phyloP scores from a whole-genome alignment of 768 basidiomycete species.

The Roridomyces roridus region DNA sequence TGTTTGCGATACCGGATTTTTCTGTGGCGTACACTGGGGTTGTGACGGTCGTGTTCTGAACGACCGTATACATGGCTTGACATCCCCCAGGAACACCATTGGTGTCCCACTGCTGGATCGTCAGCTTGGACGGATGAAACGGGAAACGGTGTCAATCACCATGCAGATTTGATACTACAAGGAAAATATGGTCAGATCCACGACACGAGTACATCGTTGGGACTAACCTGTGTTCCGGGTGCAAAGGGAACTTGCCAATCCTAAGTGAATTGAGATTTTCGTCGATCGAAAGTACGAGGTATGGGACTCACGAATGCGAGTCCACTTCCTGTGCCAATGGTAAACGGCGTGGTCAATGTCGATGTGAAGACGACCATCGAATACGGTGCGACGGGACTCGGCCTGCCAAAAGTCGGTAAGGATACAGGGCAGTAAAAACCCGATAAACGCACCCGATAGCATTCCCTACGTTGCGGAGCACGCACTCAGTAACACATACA shows the following conservation, averaged over 20 bases:
- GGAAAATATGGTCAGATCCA: background rate
- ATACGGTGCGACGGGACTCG: slow-evolving; percentile 55
- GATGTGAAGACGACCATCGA: slow-evolving; percentile 56
- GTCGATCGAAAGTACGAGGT: background rate
- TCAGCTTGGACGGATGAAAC: background rate
- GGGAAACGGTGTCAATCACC: slow-evolving; percentile 34
- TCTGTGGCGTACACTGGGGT: slow-evolving; percentile 33
- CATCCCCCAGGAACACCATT: slow-evolving; percentile 59
- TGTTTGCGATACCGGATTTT: background rate
- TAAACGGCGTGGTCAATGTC: slow-evolving; percentile 48
- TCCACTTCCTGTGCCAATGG: slow-evolving; percentile 45
- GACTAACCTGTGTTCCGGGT: slow-evolving; percentile 47
- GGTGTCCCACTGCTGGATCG: slow-evolving; percentile 44
- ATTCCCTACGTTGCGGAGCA: background rate
- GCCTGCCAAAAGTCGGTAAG: slow-evolving; percentile 32
- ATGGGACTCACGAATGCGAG: slow-evolving; percentile 38
- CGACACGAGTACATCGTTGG: background rate
- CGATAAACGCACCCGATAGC: slow-evolving; percentile 10
- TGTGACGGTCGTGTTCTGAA: slow-evolving; percentile 42
- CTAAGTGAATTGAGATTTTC: slow-evolving; percentile 28
- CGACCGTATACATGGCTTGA: slow-evolving; percentile 54
- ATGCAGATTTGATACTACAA: slow-evolving; percentile 62
- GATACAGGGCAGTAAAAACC: background rate
- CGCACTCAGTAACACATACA: background rate
- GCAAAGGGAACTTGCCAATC: slow-evolving; percentile 57